Evolutionary conservation across 2,329 filamentous ascomycete genomes (phyloP).

Genomic region (Claviceps sp.): DNA sequence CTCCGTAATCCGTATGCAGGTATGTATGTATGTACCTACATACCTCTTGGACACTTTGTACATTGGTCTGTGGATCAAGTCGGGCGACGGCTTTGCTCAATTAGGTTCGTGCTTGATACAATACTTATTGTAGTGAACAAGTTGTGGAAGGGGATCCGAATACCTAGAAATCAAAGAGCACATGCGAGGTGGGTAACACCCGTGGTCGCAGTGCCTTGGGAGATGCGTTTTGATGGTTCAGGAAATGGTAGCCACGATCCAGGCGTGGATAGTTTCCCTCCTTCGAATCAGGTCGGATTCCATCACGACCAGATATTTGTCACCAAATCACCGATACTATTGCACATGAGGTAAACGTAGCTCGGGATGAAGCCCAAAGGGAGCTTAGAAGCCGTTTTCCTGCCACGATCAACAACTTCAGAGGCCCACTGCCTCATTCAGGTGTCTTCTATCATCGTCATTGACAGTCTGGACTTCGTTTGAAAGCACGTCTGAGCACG

Average conservation of each 20-base stretch:
- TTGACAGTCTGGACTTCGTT: not conserved
- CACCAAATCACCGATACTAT: not conserved
- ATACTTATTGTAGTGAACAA: too few relatives aligned
- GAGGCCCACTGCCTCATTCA: not conserved
- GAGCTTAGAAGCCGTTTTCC: too few relatives aligned
- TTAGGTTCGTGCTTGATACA: too few relatives aligned
- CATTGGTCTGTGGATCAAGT: not conserved
- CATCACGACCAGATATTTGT: not conserved
- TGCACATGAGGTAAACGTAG: not conserved
- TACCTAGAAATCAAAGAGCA: too few relatives aligned
- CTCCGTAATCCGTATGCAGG: too few relatives aligned
- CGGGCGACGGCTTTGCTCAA: too few relatives aligned
- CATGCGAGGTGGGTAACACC: too few relatives aligned
- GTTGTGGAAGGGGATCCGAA: too few relatives aligned
- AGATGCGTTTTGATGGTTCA: constrained; percentile 1
- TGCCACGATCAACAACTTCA: too few relatives aligned
- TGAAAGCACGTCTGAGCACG: not conserved
- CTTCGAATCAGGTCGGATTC: constrained; percentile 5
- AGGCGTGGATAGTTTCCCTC: not conserved
- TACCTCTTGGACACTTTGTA: not conserved
- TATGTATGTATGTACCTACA: too few relatives aligned
- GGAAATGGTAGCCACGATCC: not conserved
- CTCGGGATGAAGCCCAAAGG: too few relatives aligned
- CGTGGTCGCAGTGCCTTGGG: too few relatives aligned
- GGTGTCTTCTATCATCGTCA: not conserved